phyloP scores from a whole-genome alignment of 2,329 filamentous ascomycete genomes.

The Ophiostoma sp. region DNA sequence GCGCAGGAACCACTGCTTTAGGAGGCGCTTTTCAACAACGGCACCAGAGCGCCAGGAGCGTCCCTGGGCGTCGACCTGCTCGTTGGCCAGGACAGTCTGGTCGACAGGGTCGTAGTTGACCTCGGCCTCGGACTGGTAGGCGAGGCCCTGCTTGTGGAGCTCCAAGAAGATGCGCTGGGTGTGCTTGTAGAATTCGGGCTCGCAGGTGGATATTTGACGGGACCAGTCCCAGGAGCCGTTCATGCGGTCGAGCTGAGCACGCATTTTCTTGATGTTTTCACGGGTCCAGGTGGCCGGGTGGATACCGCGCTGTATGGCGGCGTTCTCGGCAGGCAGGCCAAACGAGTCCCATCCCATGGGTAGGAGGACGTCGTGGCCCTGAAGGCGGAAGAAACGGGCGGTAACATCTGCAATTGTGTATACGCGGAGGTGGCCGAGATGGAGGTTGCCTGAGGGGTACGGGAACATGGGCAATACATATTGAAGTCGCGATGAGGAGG shows the following conservation, averaged over 20 bases:
- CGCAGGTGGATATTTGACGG: conserved; percentile 74
- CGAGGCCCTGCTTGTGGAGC: conserved; percentile 66
- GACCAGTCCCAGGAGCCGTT: conserved; percentile 82
- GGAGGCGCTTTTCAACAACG: conserved; percentile 68
- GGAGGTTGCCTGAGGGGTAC: conserved; percentile 80
- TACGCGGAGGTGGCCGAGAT: conserved; percentile 80
- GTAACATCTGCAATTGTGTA: conserved; percentile 88
- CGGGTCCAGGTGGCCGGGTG: conserved; percentile 74
- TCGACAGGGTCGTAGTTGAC: conserved; percentile 91
- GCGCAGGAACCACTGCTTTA: conserved; percentile 86
- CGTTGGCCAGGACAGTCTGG: conserved; percentile 83
- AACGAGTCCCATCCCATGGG: conserved; percentile 97
- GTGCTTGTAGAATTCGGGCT: conserved; percentile 81
- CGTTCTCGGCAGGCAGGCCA: conserved; percentile 85
- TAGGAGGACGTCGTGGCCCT: conserved; percentile 68
- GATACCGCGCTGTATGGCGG: conserved; percentile 75
- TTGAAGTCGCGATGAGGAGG: conserved; percentile 35
- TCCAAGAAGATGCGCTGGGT: conserved; percentile 81
- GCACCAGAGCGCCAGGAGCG: conserved; percentile 83
- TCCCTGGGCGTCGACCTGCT: conserved; percentile 84
- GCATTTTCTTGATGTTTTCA: conserved; percentile 78
- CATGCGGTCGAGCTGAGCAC: conserved; percentile 70
- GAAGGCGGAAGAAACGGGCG: conserved; percentile 67
- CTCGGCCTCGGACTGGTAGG: conserved; percentile 74
- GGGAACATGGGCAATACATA: conserved; percentile 92